Evolutionary conservation across 139 green algal genomes (phyloP), one percentile per base, ranked within the genome.

Genomic region (Picochlorum sp.): DNA sequence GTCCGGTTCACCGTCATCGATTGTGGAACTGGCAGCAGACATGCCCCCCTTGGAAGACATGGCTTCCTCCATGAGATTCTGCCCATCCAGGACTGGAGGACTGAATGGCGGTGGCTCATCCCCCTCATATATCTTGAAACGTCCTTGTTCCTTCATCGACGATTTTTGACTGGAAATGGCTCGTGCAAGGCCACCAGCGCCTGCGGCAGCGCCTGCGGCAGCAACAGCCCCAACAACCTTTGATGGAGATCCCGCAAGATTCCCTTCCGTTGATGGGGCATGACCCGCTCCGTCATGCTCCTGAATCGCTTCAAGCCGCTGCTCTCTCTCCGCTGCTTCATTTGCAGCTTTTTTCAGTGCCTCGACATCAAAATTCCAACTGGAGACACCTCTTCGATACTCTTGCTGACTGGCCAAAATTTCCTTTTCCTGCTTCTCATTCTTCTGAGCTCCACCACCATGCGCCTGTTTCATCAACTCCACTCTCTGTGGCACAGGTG

Each of bases 351-450:
- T 73, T 74, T 95, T 96, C 31, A 98, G 71, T 21, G 83, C 85
- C 4, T 72, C 73, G 54, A 98, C 70, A 73, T 97, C 85, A 68
- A 98, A 97, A 71, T 97, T 95, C 92, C 92, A 98, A 20, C 69
- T 75, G 51, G 62, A 83, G 1, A 98, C 84, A 8, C 92, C 92
- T 49, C 74, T 50, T 45, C 86, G 80, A 71, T 93, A 92, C 74
- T 88, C 83, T 67, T 89, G 80, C 79, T 92, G 77, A 47, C 21
- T 62, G 51, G 71, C 71, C 37, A 73, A 58, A 50, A 77, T 73
- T 49, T 77, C 71, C 57, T 65, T 68, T 38, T 73, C 66, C 57
- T 74, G 49, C 60, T 49, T 56, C 21, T 37, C 18, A 50, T 66
- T 47, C 49, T 49, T 38, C 15, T 55, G 44, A 15, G 34, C 34